Percentiles rank a stretch among this genome's conserved stretches.
Evolutionary conservation across 805 yeast genomes (phyloP).

Genomic region (Torulaspora maleeae): DNA sequence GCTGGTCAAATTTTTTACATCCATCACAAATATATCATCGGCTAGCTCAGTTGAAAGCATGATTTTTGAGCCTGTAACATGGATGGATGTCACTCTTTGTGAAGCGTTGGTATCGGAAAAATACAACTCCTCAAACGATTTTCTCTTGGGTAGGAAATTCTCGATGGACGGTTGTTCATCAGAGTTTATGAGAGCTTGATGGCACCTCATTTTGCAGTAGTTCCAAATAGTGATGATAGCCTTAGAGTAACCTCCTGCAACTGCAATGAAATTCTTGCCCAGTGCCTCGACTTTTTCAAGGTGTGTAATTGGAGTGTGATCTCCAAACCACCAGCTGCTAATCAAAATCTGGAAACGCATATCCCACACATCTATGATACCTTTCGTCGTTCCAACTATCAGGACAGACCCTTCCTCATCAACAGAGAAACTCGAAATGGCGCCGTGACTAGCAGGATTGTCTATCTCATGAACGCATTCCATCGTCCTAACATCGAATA

Average conservation of each 20-base stretch:
- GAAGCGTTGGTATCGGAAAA: constrained; percentile 1
- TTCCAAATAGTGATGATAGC: constrained; percentile 72
- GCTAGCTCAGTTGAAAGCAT: constrained; percentile 18
- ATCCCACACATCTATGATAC: constrained; percentile 79
- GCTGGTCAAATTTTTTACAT: constrained; percentile 13
- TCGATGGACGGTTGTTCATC: constrained; percentile 25
- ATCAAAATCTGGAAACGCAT: constrained; percentile 58
- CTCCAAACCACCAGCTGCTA: constrained; percentile 57
- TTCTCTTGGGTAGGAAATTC: constrained; percentile 16
- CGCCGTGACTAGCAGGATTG: constrained; percentile 62
- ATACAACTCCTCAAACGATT: constrained; percentile 7
- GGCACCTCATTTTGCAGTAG: constrained; percentile 57
- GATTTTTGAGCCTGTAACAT: constrained; percentile 14
- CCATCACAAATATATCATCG: constrained; percentile 19
- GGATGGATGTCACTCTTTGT: constrained; percentile 8
- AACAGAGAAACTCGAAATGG: constrained; percentile 54
- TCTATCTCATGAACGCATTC: constrained; percentile 39
- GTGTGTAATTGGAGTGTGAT: constrained; percentile 46
- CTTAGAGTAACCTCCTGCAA: constrained; percentile 62
- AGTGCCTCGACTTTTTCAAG: constrained; percentile 39
- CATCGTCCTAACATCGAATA: constrained; percentile 58
- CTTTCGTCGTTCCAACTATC: constrained; percentile 68
- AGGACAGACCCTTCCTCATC: constrained; percentile 58
- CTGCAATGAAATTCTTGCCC: constrained; percentile 42
- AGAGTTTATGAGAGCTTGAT: constrained; percentile 37